Percentiles rank a stretch among this genome's conserved stretches.
These are phyloP conservation scores for Fraxinus velutina DNA, from an alignment of 305 asterid genomes.

Conservation along the genomic window DNA sequence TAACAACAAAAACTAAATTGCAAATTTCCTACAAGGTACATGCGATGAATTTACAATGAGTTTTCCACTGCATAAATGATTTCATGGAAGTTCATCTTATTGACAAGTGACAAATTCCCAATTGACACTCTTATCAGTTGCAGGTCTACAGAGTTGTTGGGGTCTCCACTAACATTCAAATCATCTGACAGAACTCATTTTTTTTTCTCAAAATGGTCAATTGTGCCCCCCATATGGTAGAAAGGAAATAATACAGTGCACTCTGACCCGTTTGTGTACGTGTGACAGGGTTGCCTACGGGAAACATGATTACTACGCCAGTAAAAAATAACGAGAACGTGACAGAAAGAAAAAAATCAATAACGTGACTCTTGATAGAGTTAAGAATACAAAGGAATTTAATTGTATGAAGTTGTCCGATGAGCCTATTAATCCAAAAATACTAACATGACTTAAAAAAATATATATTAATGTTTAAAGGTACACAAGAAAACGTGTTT, in stretches of 20 bases:
- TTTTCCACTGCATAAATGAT: conserved; percentile 14
- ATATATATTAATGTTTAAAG: neutral
- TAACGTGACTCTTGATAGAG: neutral
- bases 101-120: neutral
- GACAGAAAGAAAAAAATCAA: neutral
- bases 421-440: neutral
- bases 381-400: neutral
- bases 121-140: neutral
- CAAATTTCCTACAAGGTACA: neutral
- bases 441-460: neutral
- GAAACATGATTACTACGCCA: neutral
- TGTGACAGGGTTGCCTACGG: neutral
- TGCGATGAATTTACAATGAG: neutral
- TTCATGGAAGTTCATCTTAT: conserved; percentile 17
- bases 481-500: neutral
- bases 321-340: neutral
- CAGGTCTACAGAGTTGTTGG: neutral
- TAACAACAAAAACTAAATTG: conserved; percentile 1
- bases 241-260: neutral
- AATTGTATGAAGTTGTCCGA: neutral
- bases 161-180: neutral
- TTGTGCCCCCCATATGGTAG: neutral
- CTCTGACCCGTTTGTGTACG: conserved; percentile 4
- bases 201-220: neutral
- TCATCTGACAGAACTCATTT: neutral